These are phyloP conservation scores for Coemansia sp. DNA, from an alignment of 192 early-diverging fungal genomes.

Conservation along the genomic window DNA sequence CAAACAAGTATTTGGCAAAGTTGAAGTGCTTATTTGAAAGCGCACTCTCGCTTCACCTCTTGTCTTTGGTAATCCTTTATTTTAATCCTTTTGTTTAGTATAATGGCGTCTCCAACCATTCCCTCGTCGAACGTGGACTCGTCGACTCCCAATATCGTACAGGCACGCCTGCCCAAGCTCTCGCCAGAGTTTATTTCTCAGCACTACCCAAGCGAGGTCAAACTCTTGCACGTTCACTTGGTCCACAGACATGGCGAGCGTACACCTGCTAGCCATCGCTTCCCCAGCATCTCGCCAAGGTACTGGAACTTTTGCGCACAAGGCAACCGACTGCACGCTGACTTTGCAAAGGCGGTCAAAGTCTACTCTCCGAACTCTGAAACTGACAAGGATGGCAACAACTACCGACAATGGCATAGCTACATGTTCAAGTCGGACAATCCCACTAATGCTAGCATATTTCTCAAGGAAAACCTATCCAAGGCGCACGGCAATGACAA, in stretches of 20 bases:
- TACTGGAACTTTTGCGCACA: slow-evolving; percentile 51
- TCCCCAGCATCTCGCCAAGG: slow-evolving; percentile 25
- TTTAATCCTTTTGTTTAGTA: not conserved
- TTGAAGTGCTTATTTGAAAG: too few species aligned
- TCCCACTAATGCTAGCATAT: slow-evolving; percentile 16
- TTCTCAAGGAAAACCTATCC: slow-evolving; percentile 18
- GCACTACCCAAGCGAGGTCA: slow-evolving; percentile 49
- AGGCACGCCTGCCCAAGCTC: slow-evolving; percentile 44
- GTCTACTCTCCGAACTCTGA: not conserved
- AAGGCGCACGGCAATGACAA: slow-evolving; percentile 14
- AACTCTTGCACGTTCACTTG: slow-evolving; percentile 55
- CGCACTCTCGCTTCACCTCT: not conserved
- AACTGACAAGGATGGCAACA: not conserved
- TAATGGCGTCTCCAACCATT: not conserved
- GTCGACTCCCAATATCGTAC: slow-evolving; percentile 6
- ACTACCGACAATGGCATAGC: slow-evolving; percentile 11
- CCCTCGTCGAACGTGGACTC: slow-evolving; percentile 15
- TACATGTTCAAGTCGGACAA: slow-evolving; percentile 30
- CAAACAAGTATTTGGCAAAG: too few species aligned
- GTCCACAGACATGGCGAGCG: slow-evolving; percentile 58
- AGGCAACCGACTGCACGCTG: slow-evolving; percentile 33
- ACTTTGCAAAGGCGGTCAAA: slow-evolving; percentile 29
- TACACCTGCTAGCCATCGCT: slow-evolving; percentile 31
- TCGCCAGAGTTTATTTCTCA: slow-evolving; percentile 44
- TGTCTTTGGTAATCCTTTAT: not conserved